Percentiles rank a stretch among this genome's conserved stretches.
These are phyloP conservation scores for Aegilops longissima DNA, from an alignment of 176 grass and related monocot species.

Conservation along the genomic window DNA sequence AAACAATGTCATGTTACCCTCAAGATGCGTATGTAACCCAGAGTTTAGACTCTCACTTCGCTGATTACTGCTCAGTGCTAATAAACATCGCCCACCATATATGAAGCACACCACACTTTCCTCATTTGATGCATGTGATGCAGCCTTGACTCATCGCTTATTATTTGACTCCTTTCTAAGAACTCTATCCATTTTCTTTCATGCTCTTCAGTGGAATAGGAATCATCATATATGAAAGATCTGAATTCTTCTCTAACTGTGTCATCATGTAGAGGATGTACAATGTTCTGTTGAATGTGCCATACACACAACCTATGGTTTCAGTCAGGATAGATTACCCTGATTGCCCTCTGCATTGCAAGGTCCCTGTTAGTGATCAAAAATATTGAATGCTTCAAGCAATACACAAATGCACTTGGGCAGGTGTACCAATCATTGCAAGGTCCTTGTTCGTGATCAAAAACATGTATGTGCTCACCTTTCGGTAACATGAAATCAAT, in stretches of 20 bases:
- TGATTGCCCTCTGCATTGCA: too few relatives aligned
- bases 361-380: too few relatives aligned
- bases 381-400: too few relatives aligned
- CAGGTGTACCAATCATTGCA: too few relatives aligned
- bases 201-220: neutral
- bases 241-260: neutral
- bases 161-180: too few relatives aligned
- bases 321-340: too few relatives aligned
- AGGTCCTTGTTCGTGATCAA: too few relatives aligned
- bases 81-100: neutral
- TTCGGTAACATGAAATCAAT: too few relatives aligned
- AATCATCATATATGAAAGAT: neutral
- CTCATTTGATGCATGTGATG: neutral
- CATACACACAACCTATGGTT: too few relatives aligned
- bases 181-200: neutral
- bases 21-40: neutral
- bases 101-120: neutral
- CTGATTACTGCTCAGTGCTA: slow-evolving; percentile 1
- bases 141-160: neutral
- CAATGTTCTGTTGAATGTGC: neutral
- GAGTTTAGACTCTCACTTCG: neutral
- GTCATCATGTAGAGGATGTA: neutral
- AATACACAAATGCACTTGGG: too few relatives aligned
- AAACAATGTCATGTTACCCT: slow-evolving; percentile 4
- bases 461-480: too few relatives aligned